Evolutionary conservation across 2,329 filamentous ascomycete genomes (phyloP).

Genomic region (Didymella arachidicola): DNA sequence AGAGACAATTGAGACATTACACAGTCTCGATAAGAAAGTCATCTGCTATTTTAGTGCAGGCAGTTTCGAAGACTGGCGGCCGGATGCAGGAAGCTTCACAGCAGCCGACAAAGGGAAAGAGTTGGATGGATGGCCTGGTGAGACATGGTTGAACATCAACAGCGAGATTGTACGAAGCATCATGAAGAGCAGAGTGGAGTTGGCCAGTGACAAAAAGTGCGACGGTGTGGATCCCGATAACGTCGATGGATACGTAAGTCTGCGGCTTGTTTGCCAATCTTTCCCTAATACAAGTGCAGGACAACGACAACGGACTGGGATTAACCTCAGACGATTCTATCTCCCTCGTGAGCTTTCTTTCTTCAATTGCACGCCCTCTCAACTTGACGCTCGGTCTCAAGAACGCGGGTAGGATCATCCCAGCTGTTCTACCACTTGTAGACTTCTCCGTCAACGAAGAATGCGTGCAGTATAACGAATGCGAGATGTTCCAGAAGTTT

Average conservation of each 20-base stretch:
- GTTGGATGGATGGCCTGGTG: background rate
- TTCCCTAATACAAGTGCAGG: background rate
- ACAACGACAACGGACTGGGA: background rate
- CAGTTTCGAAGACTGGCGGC: conserved; percentile 1
- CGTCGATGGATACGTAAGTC: conserved; percentile 2
- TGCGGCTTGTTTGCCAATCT: background rate
- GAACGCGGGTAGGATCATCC: background rate
- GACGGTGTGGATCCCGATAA: background rate
- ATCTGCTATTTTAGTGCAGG: conserved; percentile 3
- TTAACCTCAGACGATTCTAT: background rate
- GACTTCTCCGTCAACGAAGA: conserved; percentile 2
- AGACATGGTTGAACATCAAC: background rate
- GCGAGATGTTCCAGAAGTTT: background rate
- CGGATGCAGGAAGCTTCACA: background rate
- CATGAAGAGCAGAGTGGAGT: background rate
- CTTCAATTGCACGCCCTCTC: background rate
- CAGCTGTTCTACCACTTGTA: conserved; percentile 1
- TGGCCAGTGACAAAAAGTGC: background rate
- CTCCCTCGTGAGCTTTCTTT: background rate
- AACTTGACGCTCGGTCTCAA: background rate
- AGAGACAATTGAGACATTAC: background rate
- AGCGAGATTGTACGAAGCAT: background rate
- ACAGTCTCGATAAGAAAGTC: background rate
- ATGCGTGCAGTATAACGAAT: background rate
- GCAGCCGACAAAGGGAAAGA: conserved; percentile 2